Evolutionary conservation across 2,329 filamentous ascomycete species (phyloP), one percentile per base, ranked within the genome.

Genomic region (Beauveria sp.): DNA sequence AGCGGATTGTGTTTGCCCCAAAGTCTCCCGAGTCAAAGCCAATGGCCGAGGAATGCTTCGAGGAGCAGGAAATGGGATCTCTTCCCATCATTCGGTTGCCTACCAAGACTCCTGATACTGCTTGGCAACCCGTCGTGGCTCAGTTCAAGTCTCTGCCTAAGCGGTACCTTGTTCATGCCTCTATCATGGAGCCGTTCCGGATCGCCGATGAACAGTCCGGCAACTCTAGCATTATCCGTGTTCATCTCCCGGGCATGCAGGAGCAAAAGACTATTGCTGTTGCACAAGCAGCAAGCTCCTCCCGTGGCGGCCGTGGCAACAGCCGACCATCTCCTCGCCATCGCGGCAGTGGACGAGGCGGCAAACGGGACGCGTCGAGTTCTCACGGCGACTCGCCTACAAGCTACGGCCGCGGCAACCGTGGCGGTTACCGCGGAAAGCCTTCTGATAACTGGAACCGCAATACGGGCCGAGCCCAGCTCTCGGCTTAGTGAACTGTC

Each of bases 61-160:
- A 91, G 69, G 88, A 91, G 68, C 88, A 90, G 68, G 88, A 92
- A 71, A 89, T 89, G 77, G 89, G 89, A 3, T 92, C 89, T 8
- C 74, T 91, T n/a, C 89, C 89, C 0, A 80, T 83, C 24, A 84
- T 92, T 26, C 83, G 82, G 59, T 75, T 92, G n/a, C 89, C 89
- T 8, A 78, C 80, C 52, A 80, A 80, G 61, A 80, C 81, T 5
- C 86, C 87, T 1, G 80, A 84, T 41, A 80, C 81, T 41, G 82
- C 85, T 18, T 90, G 87, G 86, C 78, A 81, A 61, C 81, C 85
- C 16, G 83, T 82, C 7, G 70, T 77, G 14, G 75, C 80, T 46
- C 80, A 80, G 55, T 75, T 77, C 41, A 86, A 84, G 68, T 77
- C 81, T 1, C 73, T 86, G 14, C 82, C 79, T 0, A 78, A 77